Evolutionary conservation across 805 yeast species (phyloP).

Genomic region (Isabelozyma pseudorhagii): DNA sequence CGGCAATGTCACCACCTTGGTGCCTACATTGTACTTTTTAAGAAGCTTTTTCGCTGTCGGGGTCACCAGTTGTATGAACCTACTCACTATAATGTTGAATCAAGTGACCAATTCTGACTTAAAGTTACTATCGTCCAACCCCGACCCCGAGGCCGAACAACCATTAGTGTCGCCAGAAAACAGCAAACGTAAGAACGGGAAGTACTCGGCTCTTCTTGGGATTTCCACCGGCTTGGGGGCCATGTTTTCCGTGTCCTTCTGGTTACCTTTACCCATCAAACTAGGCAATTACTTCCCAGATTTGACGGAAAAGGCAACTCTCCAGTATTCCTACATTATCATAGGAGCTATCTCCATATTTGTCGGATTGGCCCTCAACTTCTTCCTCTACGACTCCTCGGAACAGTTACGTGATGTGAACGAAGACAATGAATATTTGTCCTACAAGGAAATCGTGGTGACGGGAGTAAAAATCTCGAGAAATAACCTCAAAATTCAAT

Average conservation of each 20-base stretch:
- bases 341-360: constrained; percentile 43
- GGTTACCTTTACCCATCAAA: constrained; percentile 55
- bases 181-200: constrained; percentile 35
- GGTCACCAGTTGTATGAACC: constrained; percentile 50
- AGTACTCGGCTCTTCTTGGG: constrained; percentile 60
- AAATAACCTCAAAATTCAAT: constrained; percentile 43
- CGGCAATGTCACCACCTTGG: constrained; percentile 38
- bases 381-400: constrained; percentile 43
- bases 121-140: constrained; percentile 12
- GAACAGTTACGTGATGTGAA: constrained; percentile 22
- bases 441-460: constrained; percentile 40
- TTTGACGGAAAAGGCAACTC: constrained; percentile 32
- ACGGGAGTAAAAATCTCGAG: constrained; percentile 48
- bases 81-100: constrained; percentile 59
- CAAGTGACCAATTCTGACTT: constrained; percentile 50
- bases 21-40: constrained; percentile 47
- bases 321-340: constrained; percentile 47
- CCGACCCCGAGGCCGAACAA: constrained; percentile 2
- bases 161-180: background rate
- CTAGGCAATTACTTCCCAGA: constrained; percentile 41
- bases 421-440: constrained; percentile 19
- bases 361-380: constrained; percentile 35
- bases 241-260: constrained; percentile 53
- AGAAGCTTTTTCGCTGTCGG: constrained; percentile 63
- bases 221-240: constrained; percentile 66